These are phyloP conservation scores for Pseudopyrenochaeta lycopersici DNA, from an alignment of 2,329 filamentous ascomycete genomes.

Conservation along the genomic window DNA sequence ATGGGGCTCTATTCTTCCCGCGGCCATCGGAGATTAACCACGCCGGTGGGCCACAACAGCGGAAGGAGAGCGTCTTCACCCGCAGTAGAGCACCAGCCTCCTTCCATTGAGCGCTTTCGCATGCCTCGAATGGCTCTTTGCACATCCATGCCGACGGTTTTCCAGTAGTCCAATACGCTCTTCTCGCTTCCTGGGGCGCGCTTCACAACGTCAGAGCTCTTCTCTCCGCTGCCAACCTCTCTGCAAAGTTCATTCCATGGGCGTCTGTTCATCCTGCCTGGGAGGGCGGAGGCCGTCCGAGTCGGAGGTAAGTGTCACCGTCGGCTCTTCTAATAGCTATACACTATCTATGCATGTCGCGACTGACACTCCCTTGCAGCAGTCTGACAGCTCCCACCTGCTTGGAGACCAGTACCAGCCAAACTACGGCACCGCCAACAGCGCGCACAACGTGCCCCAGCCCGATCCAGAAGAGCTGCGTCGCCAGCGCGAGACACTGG, in stretches of 20 bases:
- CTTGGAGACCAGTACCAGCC: conserved; percentile 55
- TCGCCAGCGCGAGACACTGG: conserved; percentile 58
- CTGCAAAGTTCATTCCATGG: conserved; percentile 50
- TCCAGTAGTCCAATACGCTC: neutral
- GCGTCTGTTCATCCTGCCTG: conserved; percentile 60
- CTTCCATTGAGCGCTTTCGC: conserved; percentile 14
- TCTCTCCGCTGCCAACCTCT: conserved; percentile 5
- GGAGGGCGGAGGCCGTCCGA: conserved; percentile 55
- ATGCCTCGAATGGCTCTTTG: conserved; percentile 18
- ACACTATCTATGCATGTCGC: conserved; percentile 6
- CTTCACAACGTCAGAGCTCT: neutral
- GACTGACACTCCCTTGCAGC: conserved; percentile 49
- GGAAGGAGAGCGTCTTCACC: conserved; percentile 8
- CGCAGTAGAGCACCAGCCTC: conserved; percentile 21
- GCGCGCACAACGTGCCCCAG: conserved; percentile 48
- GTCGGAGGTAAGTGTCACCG: conserved; percentile 50
- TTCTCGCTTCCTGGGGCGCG: neutral
- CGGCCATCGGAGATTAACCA: conserved; percentile 22
- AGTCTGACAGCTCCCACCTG: conserved; percentile 57
- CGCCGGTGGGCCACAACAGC: conserved; percentile 17
- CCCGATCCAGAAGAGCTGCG: conserved; percentile 60
- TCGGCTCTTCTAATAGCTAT: conserved; percentile 5
- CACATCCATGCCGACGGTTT: conserved; percentile 6
- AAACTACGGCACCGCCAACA: conserved; percentile 55
- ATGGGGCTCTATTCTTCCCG: conserved; percentile 20